Percentiles rank a stretch among this genome's conserved stretches.
Conservation (phyloP, 164 flowering plant species). For the Vitis cinerea region DNA sequence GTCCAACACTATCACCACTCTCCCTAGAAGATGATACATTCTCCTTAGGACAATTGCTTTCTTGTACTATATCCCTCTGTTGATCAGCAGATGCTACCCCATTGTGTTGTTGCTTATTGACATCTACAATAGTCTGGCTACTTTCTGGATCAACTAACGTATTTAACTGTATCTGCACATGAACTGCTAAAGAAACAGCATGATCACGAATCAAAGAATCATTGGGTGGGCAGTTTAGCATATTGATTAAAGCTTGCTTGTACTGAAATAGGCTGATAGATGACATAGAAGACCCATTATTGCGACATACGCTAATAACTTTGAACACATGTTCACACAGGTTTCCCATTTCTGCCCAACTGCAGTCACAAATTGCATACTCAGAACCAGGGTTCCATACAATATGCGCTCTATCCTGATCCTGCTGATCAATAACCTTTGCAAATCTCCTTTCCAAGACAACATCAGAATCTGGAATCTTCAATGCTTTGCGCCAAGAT, state of each 20-base stretch:
- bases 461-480: constrained; percentile 77
- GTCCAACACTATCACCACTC: constrained; percentile 10
- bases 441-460: constrained; percentile 51
- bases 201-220: constrained; percentile 92
- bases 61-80: constrained; percentile 9
- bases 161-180: constrained; percentile 58
- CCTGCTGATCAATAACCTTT: constrained; percentile 52
- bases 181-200: constrained; percentile 75
- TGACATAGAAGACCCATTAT: constrained; percentile 38
- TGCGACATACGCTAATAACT: constrained; percentile 43
- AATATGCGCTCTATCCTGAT: constrained; percentile 38
- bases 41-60: constrained; percentile 3
- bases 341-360: constrained; percentile 78
- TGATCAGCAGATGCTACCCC: constrained; percentile 7
- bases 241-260: constrained; percentile 49
- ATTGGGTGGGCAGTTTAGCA: constrained; percentile 67
- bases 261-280: constrained; percentile 71
- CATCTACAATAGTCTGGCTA: constrained; percentile 1
- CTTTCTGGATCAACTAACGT: constrained; percentile 26
- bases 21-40: constrained; percentile 14
- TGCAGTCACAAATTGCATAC: constrained; percentile 76
- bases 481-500: constrained; percentile 69
- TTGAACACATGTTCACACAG: constrained; percentile 85
- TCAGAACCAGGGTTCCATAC: constrained; percentile 85
- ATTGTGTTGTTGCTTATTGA: neutral